Conservation (phyloP, 2,329 filamentous ascomycete genomes). For the Penicillium sp. region DNA sequence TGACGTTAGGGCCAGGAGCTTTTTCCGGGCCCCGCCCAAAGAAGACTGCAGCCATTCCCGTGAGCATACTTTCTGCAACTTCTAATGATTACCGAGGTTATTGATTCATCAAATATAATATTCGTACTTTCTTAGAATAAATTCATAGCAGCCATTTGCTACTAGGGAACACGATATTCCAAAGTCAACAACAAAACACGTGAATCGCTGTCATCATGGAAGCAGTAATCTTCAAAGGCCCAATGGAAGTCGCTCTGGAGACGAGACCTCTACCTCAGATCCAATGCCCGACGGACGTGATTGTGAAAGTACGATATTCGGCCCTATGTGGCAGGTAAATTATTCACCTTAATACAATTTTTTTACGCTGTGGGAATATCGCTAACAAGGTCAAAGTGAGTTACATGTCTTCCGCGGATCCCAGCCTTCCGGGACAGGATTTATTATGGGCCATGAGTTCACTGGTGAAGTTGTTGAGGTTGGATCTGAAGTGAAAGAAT, state of each 20-base stretch:
- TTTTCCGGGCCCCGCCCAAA: background rate
- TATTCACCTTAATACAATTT: background rate
- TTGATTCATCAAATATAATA: background rate
- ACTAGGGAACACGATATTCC: no score
- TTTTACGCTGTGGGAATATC: background rate
- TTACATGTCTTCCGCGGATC: constrained; percentile 85
- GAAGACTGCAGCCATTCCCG: background rate
- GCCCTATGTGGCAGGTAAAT: constrained; percentile 81
- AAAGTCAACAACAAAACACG: background rate
- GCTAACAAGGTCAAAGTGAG: constrained; percentile 53
- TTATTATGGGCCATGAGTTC: constrained; percentile 79
- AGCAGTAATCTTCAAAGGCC: constrained; percentile 83
- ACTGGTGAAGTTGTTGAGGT: constrained; percentile 72
- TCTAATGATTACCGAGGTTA: background rate
- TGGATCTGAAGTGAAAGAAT: constrained; percentile 58
- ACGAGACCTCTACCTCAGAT: constrained; percentile 76
- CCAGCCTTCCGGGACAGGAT: constrained; percentile 67
- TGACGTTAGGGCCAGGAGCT: background rate
- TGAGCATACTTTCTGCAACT: background rate
- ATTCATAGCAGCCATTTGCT: background rate
- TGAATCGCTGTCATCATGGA: constrained; percentile 66
- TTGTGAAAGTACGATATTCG: constrained; percentile 79
- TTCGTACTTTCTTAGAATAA: background rate
- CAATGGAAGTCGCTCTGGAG: constrained; percentile 72
- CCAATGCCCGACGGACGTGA: constrained; percentile 70